Base-by-base conservation (phyloP, 805 yeast species). In the Metschnikowia gruessii region DNA sequence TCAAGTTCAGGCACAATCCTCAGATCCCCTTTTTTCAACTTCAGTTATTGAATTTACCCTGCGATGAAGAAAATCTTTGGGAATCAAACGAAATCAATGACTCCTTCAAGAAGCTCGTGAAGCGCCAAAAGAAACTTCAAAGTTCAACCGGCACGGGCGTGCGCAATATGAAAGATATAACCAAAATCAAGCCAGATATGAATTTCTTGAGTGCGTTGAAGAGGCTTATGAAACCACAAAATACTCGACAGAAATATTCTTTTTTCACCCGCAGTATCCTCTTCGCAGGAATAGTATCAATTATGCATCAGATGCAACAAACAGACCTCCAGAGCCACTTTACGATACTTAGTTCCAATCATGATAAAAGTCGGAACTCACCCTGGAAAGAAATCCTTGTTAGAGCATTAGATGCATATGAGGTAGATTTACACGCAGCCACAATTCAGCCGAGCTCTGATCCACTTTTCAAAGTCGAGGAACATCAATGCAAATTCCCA, bases 271-370 rank as follows among this genome's bases (percentile, higher is more conserved):
- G 82, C 46, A 80, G 81, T 52, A 79, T 86, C 7, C 61, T 85
- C 29, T 64, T 86, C 35, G 81, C 86, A 8, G 94, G 94, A 0
- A 60, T 85, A 38, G 66, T 82, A 40, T 79, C 89, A 2, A 73
- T 85, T 4, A 75, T 84, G 75, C 80, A 77, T 50, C 89, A 83
- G 61, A 80, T 85, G 74, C 89, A 83, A 58, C 89, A 85, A 58
- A 68, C 83, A 10, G 89, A 83, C 54, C 62, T 82, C 35, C 90
- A 83, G 58, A 72, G 79, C 21, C 67, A 74, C n/a, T 62, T 66
- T 37, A 70, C 72, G 2, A 51, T 67, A 16, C 50, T 68, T 9
- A 46, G 62, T 6, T 41, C 59, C 24, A 36, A 59, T 37, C 19
- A 42, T 31, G 46, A 58, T 7, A 49, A 42, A 65, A 72, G 28